Conservation (phyloP, 441 rosid genomes). For the Gossypium lobatum region DNA sequence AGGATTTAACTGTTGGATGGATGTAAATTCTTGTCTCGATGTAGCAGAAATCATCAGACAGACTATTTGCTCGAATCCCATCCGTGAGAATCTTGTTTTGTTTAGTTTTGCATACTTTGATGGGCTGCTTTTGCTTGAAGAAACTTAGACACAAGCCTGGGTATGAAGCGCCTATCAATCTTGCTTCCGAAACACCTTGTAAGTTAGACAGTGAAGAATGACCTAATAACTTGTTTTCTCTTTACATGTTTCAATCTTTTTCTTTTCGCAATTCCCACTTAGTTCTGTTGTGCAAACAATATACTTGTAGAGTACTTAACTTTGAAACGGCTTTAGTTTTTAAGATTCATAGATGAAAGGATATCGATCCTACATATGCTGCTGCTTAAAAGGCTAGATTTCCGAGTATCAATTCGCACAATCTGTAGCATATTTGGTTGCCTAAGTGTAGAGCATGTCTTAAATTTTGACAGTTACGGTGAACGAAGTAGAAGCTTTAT, state of each 20-base stretch:
- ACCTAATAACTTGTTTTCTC: neutral
- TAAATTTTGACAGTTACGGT: constrained; percentile 41
- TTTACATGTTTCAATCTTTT: neutral
- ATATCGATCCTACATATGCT: neutral
- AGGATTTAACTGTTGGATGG: constrained; percentile 3
- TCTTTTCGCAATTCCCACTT: neutral
- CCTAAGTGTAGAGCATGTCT: neutral
- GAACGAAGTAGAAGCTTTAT: constrained; percentile 64
- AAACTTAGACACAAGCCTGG: constrained; percentile 15
- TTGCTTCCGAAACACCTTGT: constrained; percentile 63
- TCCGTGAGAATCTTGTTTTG: neutral
- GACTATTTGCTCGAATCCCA: neutral
- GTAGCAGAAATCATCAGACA: constrained; percentile 15
- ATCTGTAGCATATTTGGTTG: neutral
- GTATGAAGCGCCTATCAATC: constrained; percentile 32
- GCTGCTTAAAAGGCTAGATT: neutral
- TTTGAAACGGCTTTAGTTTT: neutral
- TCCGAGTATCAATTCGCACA: neutral
- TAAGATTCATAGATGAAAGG: neutral
- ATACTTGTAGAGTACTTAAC: neutral
- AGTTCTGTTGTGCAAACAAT: neutral
- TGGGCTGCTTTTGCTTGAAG: constrained; percentile 42
- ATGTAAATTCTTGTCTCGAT: constrained; percentile 7
- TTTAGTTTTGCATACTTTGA: constrained; percentile 34
- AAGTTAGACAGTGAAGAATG: constrained; percentile 25